Base-by-base conservation (phyloP, 345 rosid genomes). In the Eucalyptus lansdowneana region DNA sequence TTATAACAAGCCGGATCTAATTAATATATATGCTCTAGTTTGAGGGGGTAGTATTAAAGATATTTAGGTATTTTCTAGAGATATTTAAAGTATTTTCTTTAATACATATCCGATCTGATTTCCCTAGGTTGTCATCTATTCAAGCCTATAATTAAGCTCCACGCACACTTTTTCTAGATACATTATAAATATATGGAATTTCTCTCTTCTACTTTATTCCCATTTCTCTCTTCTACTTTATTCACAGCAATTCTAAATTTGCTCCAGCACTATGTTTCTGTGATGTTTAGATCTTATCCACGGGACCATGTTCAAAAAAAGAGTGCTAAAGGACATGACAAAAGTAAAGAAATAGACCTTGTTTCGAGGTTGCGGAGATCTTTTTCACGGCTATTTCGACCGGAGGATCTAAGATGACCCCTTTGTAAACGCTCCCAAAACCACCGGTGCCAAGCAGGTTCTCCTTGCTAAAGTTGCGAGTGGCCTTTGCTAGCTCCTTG, bases 391-490 rank as follows among this genome's bases (percentile, higher is more conserved):
- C 95, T 19, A 93, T 80, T 29, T 50, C 89, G 3, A 31, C n/a
- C 4, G 94, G 90, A 54, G 94, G 93, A 86, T 91, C 67, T 5
- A 88, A 86, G 25, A 92, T 27, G 31, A 89, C 85, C 31, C 91
- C 94, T 49, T 91, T 92, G 89, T 91, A 94, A 54, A 94, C 94
- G 27, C 92, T 93, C 47, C 94, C 93, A 51, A 92, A 93, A 3
- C 92, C 94, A 9, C 95, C 94, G 5, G 88, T 88, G 12, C 94
- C 95, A 11, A 93, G 85, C 88, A 92, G 45, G 89, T 93, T 94
- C 50, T 89, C 95, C 58, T 90, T 89, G 88, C 91, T 89, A 76
- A 93, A 92, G 65, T 92, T 92, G 40, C 40, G 83, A 53, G 94
- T 91, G 44, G 95, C 92, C 89, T 92, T 93, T 11, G 87, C 89